Base-by-base conservation (phyloP, 2,329 filamentous ascomycete genomes). In the Cadophora malorum region DNA sequence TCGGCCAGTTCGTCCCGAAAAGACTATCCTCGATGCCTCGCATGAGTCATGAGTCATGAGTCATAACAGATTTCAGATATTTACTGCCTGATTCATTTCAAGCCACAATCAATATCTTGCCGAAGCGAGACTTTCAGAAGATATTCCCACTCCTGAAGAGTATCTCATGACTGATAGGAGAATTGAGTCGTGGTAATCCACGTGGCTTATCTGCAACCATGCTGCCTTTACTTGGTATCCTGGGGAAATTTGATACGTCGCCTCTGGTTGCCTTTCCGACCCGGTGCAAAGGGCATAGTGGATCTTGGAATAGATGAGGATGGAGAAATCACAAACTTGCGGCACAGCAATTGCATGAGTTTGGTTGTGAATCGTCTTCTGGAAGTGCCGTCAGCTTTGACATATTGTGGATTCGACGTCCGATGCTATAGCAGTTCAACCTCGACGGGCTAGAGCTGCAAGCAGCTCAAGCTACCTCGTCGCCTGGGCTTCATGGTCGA, bases 401-500 rank as follows among this genome's bases (percentile, higher is more conserved):
- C 28, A 28, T 28, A 28, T 28, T 3, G 35, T 38, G 35, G 35
- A 14, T 14, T 9, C 12, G 35, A 9, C 35, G 12, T 38, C 1
- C 35, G 7, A 38, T 4, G 7, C 35, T 38, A 14, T 38, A 38
- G 35, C 12, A 4, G 35, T 38, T 38, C 35, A 38, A 14, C 7
- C 2, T 10, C 35, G 4, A 10, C 7, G 35, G 35, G 1, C 35
- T 28, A 3, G 28, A 28, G 28, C 28, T 28, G 28, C 28, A 14
- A 38, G 35, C 7, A 45, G 16, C 12, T 52, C 21, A 25, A 16
- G 14, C 19, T 56, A 56, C 16, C 23, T 64, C 28, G 50, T 45
- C 4, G 35, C 38, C 49, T 67, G 62, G 16, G 66, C 62, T 38
- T 67, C 66, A n/a, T 50, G 61, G 47, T 67, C 66, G 56, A 67